These are phyloP conservation scores for Hortaea sp. DNA, from an alignment of 2,329 filamentous ascomycete genomes.

Conservation along the genomic window DNA sequence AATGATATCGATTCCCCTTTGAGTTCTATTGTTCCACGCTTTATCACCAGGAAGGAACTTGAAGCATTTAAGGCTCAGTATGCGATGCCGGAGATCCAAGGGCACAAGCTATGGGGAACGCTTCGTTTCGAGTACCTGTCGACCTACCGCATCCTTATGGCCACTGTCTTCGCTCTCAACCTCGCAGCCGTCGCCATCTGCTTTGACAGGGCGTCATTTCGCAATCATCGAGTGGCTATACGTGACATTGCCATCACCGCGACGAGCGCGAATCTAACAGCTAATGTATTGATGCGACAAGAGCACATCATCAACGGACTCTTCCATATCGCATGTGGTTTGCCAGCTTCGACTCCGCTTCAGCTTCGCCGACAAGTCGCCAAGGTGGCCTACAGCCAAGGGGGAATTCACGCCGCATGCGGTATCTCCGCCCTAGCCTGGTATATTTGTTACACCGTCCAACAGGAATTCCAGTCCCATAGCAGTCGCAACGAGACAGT, in stretches of 20 bases:
- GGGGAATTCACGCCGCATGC: conserved; percentile 31
- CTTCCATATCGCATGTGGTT: conserved; percentile 23
- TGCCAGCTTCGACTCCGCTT: conserved; percentile 27
- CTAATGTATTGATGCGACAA: conserved; percentile 28
- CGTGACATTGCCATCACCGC: conserved; percentile 12
- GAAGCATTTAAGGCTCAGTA: too few relatives aligned
- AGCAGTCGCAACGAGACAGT: conserved; percentile 2
- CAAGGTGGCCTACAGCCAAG: conserved; percentile 31
- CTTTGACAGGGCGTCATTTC: conserved; percentile 9
- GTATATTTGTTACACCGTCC: conserved; percentile 32
- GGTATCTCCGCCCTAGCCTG: conserved; percentile 30
- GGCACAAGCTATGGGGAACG: background rate
- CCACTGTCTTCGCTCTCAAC: conserved; percentile 19
- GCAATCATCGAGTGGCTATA: background rate
- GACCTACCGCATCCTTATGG: conserved; percentile 23
- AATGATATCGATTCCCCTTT: too few relatives aligned
- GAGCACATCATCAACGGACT: conserved; percentile 32
- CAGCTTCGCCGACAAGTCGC: conserved; percentile 25
- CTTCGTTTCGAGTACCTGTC: conserved; percentile 21
- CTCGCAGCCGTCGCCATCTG: conserved; percentile 12
- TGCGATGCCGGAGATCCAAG: too few relatives aligned
- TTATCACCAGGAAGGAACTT: too few relatives aligned
- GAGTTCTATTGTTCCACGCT: too few relatives aligned
- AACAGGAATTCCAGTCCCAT: conserved; percentile 20
- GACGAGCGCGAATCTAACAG: conserved; percentile 24